Percentiles rank a stretch among this genome's conserved stretches.
phyloP scores from a whole-genome alignment of 2,329 filamentous ascomycete genomes.

The Clarireedia homoeocarpa region DNA sequence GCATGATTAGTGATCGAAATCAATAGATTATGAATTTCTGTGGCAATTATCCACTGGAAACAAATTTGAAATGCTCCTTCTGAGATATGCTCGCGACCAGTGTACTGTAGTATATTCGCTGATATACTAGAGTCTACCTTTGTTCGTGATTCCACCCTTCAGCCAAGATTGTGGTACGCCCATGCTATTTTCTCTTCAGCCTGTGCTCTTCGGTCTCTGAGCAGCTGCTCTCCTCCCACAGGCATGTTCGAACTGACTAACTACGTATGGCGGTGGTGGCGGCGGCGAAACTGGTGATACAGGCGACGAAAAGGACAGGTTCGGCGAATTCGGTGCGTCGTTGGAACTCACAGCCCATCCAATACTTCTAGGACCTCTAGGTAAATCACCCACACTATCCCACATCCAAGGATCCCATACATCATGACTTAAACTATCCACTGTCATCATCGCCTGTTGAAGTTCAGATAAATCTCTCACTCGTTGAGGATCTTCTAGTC shows the following conservation, averaged over 20 bases:
- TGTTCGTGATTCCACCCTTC: neutral
- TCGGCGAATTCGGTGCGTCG: slow-evolving; percentile 6
- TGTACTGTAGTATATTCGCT: too few relatives aligned
- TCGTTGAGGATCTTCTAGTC: slow-evolving; percentile 24
- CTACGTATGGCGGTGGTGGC: slow-evolving; percentile 23
- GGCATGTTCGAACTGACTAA: slow-evolving; percentile 23
- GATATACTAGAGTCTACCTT: neutral
- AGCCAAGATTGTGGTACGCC: neutral
- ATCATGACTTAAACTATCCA: slow-evolving; percentile 24
- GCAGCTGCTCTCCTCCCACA: slow-evolving; percentile 3
- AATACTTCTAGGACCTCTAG: slow-evolving; percentile 24
- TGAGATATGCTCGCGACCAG: too few relatives aligned
- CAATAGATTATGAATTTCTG: too few relatives aligned
- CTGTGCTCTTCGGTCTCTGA: slow-evolving; percentile 17
- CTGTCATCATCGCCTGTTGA: slow-evolving; percentile 29
- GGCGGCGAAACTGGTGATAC: neutral
- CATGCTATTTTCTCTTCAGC: neutral
- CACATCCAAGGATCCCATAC: slow-evolving; percentile 24
- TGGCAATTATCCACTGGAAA: too few relatives aligned
- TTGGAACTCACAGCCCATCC: slow-evolving; percentile 27
- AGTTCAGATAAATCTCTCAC: slow-evolving; percentile 24
- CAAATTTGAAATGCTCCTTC: too few relatives aligned
- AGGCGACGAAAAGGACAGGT: slow-evolving; percentile 1
- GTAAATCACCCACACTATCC: slow-evolving; percentile 20
- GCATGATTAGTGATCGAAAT: too few relatives aligned